Evolutionary conservation across 2,329 filamentous ascomycete species (phyloP).

Genomic region (Aspergillus sojae): DNA sequence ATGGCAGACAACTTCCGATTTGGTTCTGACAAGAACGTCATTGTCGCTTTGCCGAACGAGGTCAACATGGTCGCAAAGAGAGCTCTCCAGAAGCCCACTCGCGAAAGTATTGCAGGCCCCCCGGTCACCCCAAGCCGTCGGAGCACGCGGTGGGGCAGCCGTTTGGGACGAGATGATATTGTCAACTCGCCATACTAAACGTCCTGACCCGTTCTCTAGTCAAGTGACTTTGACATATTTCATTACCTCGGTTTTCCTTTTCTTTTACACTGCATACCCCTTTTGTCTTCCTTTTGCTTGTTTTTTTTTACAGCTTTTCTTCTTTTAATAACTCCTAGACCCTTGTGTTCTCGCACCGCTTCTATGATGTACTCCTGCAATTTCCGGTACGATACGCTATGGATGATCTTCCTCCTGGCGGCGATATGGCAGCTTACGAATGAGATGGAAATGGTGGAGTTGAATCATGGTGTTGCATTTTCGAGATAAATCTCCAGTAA

Average conservation of each 20-base stretch:
- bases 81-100: slow-evolving; percentile 80
- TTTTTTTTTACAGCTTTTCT: slow-evolving; percentile 1
- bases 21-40: slow-evolving; percentile 95
- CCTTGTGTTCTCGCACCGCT: slow-evolving; percentile 1
- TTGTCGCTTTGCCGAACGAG: slow-evolving; percentile 93
- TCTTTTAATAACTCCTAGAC: slow-evolving; percentile 1
- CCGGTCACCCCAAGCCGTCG: slow-evolving; percentile 50
- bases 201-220: slow-evolving; percentile 4
- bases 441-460: neutral
- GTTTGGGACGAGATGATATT: slow-evolving; percentile 76
- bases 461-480: neutral
- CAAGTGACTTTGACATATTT: slow-evolving; percentile 13
- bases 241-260: slow-evolving; percentile 7
- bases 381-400: neutral
- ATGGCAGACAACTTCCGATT: slow-evolving; percentile 99
- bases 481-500: slow-evolving; percentile 2
- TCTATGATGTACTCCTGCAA: neutral
- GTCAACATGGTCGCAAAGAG: slow-evolving; percentile 96
- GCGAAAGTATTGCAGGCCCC: slow-evolving; percentile 81
- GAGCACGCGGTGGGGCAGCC: slow-evolving; percentile 37
- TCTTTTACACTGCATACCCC: slow-evolving; percentile 31
- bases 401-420: neutral
- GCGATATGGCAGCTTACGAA: neutral
- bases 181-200: slow-evolving; percentile 70
- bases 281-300: slow-evolving; percentile 18